Evolutionary conservation across 768 basidiomycete species (phyloP).

Genomic region (Termitomyces eurrhizus): DNA sequence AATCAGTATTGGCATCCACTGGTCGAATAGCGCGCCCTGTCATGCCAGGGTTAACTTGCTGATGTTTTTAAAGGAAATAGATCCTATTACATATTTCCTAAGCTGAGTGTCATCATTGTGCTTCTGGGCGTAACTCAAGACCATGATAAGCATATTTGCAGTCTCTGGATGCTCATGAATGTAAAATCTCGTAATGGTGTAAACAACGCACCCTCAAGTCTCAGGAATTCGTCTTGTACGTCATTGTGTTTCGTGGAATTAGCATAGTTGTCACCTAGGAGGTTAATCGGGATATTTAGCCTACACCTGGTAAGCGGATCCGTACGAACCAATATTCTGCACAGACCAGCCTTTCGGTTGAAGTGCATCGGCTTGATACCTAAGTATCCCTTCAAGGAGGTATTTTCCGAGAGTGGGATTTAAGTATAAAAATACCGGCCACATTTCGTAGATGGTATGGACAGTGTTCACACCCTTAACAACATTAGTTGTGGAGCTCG

Average conservation of each 20-base stretch:
- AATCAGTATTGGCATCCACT: slow-evolving; percentile 63
- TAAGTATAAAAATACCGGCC: slow-evolving; percentile 49
- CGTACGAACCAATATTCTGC: slow-evolving; percentile 51
- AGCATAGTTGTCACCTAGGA: slow-evolving; percentile 34
- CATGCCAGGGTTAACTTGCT: slow-evolving; percentile 1
- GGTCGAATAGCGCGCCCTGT: slow-evolving; percentile 39
- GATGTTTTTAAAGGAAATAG: slow-evolving; percentile 12
- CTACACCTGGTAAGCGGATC: background rate
- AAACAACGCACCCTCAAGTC: slow-evolving; percentile 37
- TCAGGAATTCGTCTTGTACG: slow-evolving; percentile 47
- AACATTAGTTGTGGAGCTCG: background rate
- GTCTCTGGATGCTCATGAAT: slow-evolving; percentile 39
- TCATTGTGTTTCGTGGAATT: slow-evolving; percentile 40
- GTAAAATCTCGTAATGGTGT: background rate
- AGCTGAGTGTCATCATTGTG: slow-evolving; percentile 48
- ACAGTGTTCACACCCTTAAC: slow-evolving; percentile 44
- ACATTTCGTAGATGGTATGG: slow-evolving; percentile 48
- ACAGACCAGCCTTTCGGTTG: slow-evolving; percentile 62
- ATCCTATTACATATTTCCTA: slow-evolving; percentile 33
- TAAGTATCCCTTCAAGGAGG: slow-evolving; percentile 55
- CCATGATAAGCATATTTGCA: slow-evolving; percentile 73
- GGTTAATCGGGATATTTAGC: background rate
- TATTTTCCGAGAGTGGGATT: slow-evolving; percentile 53
- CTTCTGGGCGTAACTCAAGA: slow-evolving; percentile 54
- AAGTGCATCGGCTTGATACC: slow-evolving; percentile 60